Conservation (phyloP, 1,139 yeast genomes). For the Saccharomyces hybrid region DNA sequence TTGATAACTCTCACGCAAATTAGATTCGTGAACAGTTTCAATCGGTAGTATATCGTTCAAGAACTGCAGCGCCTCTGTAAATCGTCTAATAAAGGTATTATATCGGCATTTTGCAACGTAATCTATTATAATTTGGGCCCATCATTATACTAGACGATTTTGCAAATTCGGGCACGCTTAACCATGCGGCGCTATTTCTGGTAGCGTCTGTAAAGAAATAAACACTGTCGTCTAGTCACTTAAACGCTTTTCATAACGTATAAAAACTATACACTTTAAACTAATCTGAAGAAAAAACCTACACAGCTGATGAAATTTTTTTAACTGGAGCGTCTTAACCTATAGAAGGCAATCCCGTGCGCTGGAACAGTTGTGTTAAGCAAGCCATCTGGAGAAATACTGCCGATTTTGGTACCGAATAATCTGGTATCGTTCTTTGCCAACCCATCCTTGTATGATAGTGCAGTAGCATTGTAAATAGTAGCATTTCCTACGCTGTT, state of each 20-base stretch:
- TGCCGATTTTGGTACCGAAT: conserved; percentile 6
- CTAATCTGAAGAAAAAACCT: too few species aligned
- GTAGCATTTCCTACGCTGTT: neutral
- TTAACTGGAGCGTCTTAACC: conserved; percentile 3
- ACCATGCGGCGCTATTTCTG: too few species aligned
- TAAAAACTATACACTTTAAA: too few species aligned
- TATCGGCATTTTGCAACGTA: too few species aligned
- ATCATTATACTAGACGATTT: too few species aligned
- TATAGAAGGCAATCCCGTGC: conserved; percentile 6
- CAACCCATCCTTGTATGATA: neutral
- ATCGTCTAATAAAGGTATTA: too few species aligned
- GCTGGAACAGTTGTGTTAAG: conserved; percentile 7
- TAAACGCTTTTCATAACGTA: too few species aligned
- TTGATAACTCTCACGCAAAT: conserved; percentile 29
- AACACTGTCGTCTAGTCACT: too few species aligned
- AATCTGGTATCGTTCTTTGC: conserved; percentile 5
- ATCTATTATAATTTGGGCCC: too few species aligned
- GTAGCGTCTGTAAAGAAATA: too few species aligned
- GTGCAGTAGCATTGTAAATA: neutral
- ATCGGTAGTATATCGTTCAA: conserved; percentile 43
- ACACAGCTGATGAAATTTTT: too few species aligned
- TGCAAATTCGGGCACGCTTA: too few species aligned
- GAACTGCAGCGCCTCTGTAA: conserved; percentile 39
- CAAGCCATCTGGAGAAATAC: neutral
- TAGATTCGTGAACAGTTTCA: conserved; percentile 46